Evolutionary conservation across 2,329 filamentous ascomycete genomes (phyloP).

Genomic region (Canariomyces notabilis): DNA sequence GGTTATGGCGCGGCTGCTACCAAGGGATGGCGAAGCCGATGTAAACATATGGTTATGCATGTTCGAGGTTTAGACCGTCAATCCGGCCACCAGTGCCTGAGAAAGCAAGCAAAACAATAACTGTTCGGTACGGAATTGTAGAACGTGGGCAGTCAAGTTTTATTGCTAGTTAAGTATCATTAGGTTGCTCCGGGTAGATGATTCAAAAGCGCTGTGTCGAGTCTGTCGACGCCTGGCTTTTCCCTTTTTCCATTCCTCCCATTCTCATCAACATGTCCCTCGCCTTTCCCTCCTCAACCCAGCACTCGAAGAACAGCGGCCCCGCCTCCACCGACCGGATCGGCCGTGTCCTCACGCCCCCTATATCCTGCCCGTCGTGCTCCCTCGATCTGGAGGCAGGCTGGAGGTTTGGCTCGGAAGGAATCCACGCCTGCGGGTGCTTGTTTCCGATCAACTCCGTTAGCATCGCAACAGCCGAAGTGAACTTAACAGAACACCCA

Average conservation of each 20-base stretch:
- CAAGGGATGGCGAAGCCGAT: neutral
- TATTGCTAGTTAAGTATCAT: neutral
- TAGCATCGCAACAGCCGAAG: neutral
- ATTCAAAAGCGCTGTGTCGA: neutral
- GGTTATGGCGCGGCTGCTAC: neutral
- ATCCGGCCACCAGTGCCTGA: no score
- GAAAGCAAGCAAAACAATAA: no score
- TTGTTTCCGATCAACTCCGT: neutral
- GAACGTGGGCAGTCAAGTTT: constrained; percentile 2
- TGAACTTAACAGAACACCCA: constrained; percentile 32
- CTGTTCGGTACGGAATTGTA: no score
- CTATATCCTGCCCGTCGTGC: constrained; percentile 30
- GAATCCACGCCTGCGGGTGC: constrained; percentile 59
- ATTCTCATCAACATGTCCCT: constrained; percentile 28
- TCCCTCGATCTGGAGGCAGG: constrained; percentile 27
- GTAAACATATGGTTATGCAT: constrained; percentile 1
- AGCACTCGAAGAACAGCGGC: constrained; percentile 60
- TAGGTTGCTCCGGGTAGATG: neutral
- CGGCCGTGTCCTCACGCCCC: constrained; percentile 41
- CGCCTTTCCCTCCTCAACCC: constrained; percentile 55
- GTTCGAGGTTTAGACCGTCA: no score
- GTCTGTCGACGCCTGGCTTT: constrained; percentile 2
- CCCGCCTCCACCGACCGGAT: constrained; percentile 52
- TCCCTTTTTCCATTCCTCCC: neutral
- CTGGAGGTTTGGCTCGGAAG: constrained; percentile 46